phyloP scores from a whole-genome alignment of 2,329 filamentous ascomycete species.

The Aaosphaeria arxii region DNA sequence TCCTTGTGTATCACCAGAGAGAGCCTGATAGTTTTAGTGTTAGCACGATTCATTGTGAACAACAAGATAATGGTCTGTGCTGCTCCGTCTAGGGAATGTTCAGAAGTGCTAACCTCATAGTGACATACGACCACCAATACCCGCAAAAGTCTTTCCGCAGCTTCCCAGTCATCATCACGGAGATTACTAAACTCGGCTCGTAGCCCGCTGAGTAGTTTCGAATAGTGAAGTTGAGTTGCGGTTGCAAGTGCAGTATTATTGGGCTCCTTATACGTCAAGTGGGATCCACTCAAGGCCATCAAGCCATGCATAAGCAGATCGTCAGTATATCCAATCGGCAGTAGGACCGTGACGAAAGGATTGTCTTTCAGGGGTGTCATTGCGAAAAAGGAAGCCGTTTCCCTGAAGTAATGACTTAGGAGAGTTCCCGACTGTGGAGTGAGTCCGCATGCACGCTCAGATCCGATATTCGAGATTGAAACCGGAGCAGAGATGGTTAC shows the following conservation, averaged over 20 bases:
- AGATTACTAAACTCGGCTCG: neutral
- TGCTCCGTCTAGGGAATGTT: neutral
- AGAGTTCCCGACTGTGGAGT: neutral
- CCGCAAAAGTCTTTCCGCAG: neutral
- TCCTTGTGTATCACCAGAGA: neutral
- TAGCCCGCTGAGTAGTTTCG: neutral
- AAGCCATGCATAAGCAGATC: neutral
- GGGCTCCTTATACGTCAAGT: neutral
- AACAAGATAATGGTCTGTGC: neutral
- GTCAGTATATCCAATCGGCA: neutral
- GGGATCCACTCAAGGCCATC: neutral
- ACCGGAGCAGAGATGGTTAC: neutral
- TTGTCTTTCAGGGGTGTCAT: neutral
- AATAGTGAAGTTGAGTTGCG: neutral
- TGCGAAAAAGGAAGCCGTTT: neutral
- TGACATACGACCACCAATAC: neutral
- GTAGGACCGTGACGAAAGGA: neutral
- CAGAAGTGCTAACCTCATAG: neutral
- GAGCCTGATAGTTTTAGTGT: neutral
- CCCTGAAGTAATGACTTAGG: neutral
- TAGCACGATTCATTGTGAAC: neutral
- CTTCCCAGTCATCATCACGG: neutral
- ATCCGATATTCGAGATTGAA: neutral
- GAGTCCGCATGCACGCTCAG: neutral
- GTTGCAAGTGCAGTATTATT: neutral